These are phyloP conservation scores for Camellia oleifera DNA, from an alignment of 179 eudicot genomes.

Conservation along the genomic window DNA sequence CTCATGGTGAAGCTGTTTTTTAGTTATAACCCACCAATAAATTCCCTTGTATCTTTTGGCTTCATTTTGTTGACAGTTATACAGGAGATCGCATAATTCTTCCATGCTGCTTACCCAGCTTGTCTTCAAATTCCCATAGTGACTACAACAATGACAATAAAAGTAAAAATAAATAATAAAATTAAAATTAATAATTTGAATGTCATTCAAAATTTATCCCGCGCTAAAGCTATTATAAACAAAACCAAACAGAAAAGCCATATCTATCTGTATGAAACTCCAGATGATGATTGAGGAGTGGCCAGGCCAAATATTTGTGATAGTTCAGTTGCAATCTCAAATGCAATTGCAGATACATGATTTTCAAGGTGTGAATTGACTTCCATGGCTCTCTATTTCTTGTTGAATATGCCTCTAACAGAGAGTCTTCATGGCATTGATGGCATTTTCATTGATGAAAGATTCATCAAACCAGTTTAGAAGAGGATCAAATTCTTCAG, in stretches of 20 bases:
- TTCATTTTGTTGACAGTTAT: no score
- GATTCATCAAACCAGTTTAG: conserved; percentile 90
- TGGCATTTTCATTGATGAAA: conserved; percentile 88
- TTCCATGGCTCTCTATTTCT: conserved; percentile 37
- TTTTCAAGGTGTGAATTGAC: background rate
- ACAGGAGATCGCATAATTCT: no score
- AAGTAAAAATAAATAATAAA: no score
- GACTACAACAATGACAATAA: no score
- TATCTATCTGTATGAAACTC: background rate
- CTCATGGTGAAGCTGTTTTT: no score
- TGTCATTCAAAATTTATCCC: conserved; percentile 8
- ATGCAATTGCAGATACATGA: no score
- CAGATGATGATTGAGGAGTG: background rate
- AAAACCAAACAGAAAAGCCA: background rate
- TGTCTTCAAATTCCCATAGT: no score
- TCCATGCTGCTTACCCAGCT: no score
- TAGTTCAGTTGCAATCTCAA: background rate
- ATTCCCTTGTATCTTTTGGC: no score
- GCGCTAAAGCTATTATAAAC: background rate
- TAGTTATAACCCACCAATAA: no score
- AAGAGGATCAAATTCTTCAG: conserved; percentile 73
- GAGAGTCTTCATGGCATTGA: conserved; percentile 87
- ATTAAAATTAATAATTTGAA: background rate
- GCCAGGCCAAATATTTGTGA: background rate
- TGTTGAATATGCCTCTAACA: conserved; percentile 72